Evolutionary conservation across 768 basidiomycete species (phyloP).

Genomic region (Rhodotorula paludigena): DNA sequence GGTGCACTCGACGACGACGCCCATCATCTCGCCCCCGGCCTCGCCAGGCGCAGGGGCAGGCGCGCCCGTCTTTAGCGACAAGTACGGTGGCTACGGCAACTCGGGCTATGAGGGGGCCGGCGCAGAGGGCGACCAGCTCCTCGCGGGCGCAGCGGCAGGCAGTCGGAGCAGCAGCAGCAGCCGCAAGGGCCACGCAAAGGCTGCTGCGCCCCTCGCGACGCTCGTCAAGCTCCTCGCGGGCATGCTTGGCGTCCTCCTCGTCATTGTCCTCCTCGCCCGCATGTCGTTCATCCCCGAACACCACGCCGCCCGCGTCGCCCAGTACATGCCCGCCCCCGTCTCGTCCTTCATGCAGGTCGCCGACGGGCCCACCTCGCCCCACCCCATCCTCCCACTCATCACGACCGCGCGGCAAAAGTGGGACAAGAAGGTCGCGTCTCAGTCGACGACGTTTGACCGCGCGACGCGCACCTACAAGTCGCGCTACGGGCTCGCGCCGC

Average conservation of each 20-base stretch:
- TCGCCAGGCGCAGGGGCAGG: background rate
- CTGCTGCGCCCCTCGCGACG: constrained; percentile 1
- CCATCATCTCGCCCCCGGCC: constrained; percentile 13
- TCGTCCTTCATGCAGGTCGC: constrained; percentile 16
- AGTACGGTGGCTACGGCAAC: constrained; percentile 16
- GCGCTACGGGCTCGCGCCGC: constrained; percentile 39
- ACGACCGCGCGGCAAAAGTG: constrained; percentile 29
- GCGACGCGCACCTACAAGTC: constrained; percentile 39
- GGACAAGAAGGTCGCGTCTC: constrained; percentile 32
- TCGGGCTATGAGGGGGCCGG: background rate
- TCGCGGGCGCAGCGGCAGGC: background rate
- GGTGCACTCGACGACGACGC: background rate
- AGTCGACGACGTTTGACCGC: constrained; percentile 38
- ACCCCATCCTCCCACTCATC: constrained; percentile 42
- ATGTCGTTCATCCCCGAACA: constrained; percentile 15
- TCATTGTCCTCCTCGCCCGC: constrained; percentile 20
- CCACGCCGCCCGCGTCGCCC: constrained; percentile 16
- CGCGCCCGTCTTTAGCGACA: background rate
- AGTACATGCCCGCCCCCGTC: constrained; percentile 35
- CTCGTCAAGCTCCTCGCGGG: constrained; percentile 22
- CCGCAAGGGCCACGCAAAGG: background rate
- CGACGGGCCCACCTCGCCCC: constrained; percentile 14
- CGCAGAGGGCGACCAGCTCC: constrained; percentile 5
- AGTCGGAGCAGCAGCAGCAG: no score
- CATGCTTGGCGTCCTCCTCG: constrained; percentile 10